Percentiles rank a stretch among this genome's conserved stretches.
phyloP scores from a whole-genome alignment of 805 yeast genomes.

The Nakazawaea anatomiae region DNA sequence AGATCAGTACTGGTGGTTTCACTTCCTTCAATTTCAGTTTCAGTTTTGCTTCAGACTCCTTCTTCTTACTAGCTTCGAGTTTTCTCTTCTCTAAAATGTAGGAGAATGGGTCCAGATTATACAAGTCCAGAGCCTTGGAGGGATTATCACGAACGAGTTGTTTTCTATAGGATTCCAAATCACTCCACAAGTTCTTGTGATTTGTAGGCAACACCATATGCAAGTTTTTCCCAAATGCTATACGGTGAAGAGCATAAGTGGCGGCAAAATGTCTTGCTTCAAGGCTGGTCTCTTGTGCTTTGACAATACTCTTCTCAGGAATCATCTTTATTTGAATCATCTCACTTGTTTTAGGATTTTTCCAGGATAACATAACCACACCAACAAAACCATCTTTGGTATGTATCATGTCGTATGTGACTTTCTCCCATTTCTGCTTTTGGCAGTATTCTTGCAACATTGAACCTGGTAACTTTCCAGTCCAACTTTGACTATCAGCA shows the following conservation, averaged over 20 bases:
- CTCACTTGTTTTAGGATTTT: slow-evolving; percentile 78
- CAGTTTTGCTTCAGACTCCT: slow-evolving; percentile 38
- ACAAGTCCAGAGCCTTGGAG: slow-evolving; percentile 42
- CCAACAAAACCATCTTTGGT: slow-evolving; percentile 53
- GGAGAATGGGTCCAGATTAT: slow-evolving; percentile 72
- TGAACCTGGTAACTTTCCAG: slow-evolving; percentile 89
- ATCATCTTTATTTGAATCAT: slow-evolving; percentile 49
- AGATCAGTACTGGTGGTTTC: slow-evolving; percentile 39
- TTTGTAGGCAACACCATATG: slow-evolving; percentile 83
- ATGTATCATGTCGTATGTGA: slow-evolving; percentile 63
- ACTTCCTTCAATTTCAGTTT: slow-evolving; percentile 47
- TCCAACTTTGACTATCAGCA: slow-evolving; percentile 76
- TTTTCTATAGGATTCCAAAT: slow-evolving; percentile 57
- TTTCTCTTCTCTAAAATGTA: slow-evolving; percentile 56
- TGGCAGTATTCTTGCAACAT: slow-evolving; percentile 83
- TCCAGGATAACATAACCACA: slow-evolving; percentile 57
- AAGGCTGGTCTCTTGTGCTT: slow-evolving; percentile 71
- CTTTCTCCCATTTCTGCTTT: slow-evolving; percentile 84
- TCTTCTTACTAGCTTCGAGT: slow-evolving; percentile 32
- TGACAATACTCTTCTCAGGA: slow-evolving; percentile 43
- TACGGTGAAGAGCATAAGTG: slow-evolving; percentile 75
- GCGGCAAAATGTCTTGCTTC: slow-evolving; percentile 92
- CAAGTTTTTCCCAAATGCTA: slow-evolving; percentile 75
- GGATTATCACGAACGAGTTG: slow-evolving; percentile 39
- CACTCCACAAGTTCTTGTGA: slow-evolving; percentile 75